Base-by-base conservation (phyloP, 2,329 filamentous ascomycete genomes). In the Ceratocystis huliohia region DNA sequence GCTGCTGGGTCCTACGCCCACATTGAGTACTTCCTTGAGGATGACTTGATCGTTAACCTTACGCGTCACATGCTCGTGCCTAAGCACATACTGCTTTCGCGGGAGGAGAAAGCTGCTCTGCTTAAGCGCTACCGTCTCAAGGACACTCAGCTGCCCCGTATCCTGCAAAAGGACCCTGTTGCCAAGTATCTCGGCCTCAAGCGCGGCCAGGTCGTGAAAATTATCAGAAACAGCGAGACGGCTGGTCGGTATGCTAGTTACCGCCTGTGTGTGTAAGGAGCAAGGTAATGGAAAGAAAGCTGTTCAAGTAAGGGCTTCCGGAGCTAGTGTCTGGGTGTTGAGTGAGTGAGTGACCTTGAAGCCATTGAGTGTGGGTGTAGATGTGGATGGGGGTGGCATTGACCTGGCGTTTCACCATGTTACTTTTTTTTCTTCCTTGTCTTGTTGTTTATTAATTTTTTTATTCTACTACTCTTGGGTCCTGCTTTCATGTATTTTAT, bases 171-270 rank as follows among this genome's bases (percentile, higher is more conserved):
- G 71, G 94, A 99, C 75, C 94, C 94, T 2, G 91, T 99, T 64
- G 90, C 94, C 30, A 87, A 88, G 72, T 99, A 97, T 76, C 79
- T 96, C 66, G 94, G 94, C 13, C 79, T 99, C 74, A 88, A 89
- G 79, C 84, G 92, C 74, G 91, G 92, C 2, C 89, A 96, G 77
- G 92, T 99, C 2, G 94, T 99, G 73, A 99, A 99, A 84, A 99
- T 99, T 72, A 96, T 99, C 73, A 83, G 94, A 70, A 92, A 88
- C 76, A 92, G 88, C 74, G 94, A 97, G 81, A 99, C 94, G 66
- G 94, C 94, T 15, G 94, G 94, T 69, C 83, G 94, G 65, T 99
- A 99, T 78, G 94, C 94, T 62, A 96, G 91, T 83, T 99, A 99
- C 78, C 82, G 93, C 72, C 74, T 87, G 66, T 86, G 84, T 70